Base-by-base conservation (phyloP, 805 yeast species). In the Saccharomycopsis microspora region DNA sequence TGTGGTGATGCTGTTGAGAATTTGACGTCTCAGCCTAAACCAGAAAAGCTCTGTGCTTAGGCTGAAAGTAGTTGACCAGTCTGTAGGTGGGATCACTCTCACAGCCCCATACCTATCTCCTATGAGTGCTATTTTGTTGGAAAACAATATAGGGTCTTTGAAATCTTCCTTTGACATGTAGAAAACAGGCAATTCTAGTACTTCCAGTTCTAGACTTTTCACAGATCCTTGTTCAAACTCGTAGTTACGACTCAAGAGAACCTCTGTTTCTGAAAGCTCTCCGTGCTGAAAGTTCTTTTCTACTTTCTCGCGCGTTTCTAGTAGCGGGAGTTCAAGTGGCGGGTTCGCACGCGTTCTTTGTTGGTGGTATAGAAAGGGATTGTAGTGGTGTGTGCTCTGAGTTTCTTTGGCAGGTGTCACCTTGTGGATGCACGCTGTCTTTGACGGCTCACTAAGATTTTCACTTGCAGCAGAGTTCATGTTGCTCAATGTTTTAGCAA, bases 81-180 rank as follows among this genome's bases (percentile, higher is more conserved):
- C 45, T 1, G 49, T 54, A 1, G 85, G 84, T 4, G 86, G 78
- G 5, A 73, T 66, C 5, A 85, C 64, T 57, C 82, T 84, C 38
- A 84, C 66, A 11, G 87, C 88, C 1, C 90, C 90, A 55, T 67
- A 70, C 32, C 63, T 56, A 41, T 58, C 60, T 0, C 84, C 87
- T n/a, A 62, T 54, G 0, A 61, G 64, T 7, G 62, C 57, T 3
- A 77, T 54, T 8, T 69, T 63, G 49, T 76, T 79, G 34, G 80
- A 64, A 51, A 77, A 76, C 39, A 56, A 59, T 9, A 75, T 65
- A 2, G 89, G 87, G 59, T 80, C 82, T 34, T 63, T 57, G 50
- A 75, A 72, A 53, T 80, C 77, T 27, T 68, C 69, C 19, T 62
- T 64, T 3, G 75, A 64, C 9, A 82, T 75, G 39, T 61, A 62